A percentile compares a stretch with the other conserved stretches of the same genome.
These are phyloP conservation scores for Astrothelium subdiscretum DNA, from an alignment of 495 filamentous ascomycete species.

Conservation along the genomic window DNA sequence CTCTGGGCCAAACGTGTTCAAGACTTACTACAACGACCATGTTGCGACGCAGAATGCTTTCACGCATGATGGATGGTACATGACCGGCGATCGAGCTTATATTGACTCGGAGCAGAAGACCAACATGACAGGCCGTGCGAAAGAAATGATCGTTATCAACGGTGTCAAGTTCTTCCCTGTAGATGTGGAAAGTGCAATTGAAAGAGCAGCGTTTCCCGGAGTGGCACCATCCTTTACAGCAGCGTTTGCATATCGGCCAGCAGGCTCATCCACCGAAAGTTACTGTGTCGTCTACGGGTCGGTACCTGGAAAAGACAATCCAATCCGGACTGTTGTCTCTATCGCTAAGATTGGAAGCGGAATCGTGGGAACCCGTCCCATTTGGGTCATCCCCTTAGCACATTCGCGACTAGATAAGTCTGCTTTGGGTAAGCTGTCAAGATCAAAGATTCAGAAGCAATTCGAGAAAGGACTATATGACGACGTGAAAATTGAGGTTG, in stretches of 20 bases:
- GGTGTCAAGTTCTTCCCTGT: neutral
- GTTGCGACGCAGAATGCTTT: conserved; percentile 71
- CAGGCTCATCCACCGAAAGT: neutral
- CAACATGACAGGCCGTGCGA: neutral
- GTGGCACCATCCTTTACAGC: neutral
- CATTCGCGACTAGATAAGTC: neutral
- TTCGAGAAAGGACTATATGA: neutral
- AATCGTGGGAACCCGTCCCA: neutral
- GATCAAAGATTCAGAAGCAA: neutral
- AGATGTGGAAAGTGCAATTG: neutral
- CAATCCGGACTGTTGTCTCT: neutral
- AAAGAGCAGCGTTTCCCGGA: neutral
- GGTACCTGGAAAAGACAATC: neutral
- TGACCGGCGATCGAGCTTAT: conserved; percentile 62
- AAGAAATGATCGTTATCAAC: neutral
- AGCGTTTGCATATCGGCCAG: neutral
- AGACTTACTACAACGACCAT: conserved; percentile 78
- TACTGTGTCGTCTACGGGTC: neutral
- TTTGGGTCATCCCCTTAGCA: neutral
- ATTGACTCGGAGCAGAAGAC: neutral
- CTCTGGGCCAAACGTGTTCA: conserved; percentile 67
- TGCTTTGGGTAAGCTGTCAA: neutral
- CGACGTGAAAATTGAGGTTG: neutral
- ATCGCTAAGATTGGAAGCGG: neutral
- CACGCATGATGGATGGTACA: conserved; percentile 71